These are phyloP conservation scores for Asterophora parasitica DNA, from an alignment of 768 basidiomycete species.

Conservation along the genomic window DNA sequence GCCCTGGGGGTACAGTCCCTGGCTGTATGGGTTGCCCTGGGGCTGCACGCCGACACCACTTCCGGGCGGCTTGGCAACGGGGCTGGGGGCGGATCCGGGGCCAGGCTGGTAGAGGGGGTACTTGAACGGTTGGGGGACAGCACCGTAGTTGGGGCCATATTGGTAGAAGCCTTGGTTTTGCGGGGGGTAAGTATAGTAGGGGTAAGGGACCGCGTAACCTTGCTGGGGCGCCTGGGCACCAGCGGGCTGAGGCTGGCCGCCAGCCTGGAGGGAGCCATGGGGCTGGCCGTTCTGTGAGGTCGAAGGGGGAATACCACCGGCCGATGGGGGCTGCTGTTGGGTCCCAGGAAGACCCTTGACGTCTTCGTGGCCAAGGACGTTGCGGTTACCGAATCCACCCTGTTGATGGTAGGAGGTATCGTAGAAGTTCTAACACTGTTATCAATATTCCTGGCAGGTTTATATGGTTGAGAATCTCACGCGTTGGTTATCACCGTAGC, in stretches of 20 bases:
- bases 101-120: conserved; percentile 76
- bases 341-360: conserved; percentile 62
- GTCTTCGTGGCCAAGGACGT: conserved; percentile 68
- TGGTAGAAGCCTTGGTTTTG: conserved; percentile 75
- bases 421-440: conserved; percentile 58
- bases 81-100: conserved; percentile 60
- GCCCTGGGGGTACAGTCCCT: conserved; percentile 59
- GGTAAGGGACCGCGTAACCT: conserved; percentile 56
- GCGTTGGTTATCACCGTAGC: conserved; percentile 62
- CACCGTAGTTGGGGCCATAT: conserved; percentile 48
- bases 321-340: conserved; percentile 50
- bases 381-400: conserved; percentile 58
- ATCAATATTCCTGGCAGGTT: conserved; percentile 12
- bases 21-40: conserved; percentile 55
- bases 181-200: conserved; percentile 56
- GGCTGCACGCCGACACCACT: conserved; percentile 42
- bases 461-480: conserved; percentile 33
- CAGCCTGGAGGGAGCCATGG: conserved; percentile 43
- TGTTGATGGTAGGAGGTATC: conserved; percentile 68
- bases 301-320: conserved; percentile 46
- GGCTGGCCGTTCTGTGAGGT: conserved; percentile 53
- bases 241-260: conserved; percentile 56
- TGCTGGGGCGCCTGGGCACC: conserved; percentile 63
- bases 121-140: conserved; percentile 67
- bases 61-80: conserved; percentile 62